Conservation (phyloP, 2,329 filamentous ascomycete genomes). For the Colletotrichum higginsianum region DNA sequence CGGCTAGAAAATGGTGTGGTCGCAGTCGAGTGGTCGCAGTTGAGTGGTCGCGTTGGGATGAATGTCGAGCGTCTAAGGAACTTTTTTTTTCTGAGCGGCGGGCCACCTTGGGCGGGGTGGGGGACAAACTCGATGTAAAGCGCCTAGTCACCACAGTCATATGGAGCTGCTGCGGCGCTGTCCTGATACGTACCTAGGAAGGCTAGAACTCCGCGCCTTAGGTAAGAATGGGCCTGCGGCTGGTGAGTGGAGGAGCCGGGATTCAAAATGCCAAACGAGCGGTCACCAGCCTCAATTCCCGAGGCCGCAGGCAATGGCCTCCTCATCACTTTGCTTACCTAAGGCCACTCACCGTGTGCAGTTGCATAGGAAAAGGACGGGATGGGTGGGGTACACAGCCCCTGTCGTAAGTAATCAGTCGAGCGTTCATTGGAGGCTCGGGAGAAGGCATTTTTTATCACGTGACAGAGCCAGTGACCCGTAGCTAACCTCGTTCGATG, state of each 20-base stretch:
- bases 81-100: constrained; percentile 40
- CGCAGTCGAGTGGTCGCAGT: constrained; percentile 8
- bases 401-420: constrained; percentile 37
- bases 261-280: constrained; percentile 9
- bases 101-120: constrained; percentile 41
- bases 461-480: constrained; percentile 38
- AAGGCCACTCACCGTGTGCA: neutral
- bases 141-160: constrained; percentile 40
- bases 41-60: constrained; percentile 23
- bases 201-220: constrained; percentile 29
- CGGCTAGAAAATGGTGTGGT: constrained; percentile 13
- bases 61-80: constrained; percentile 27
- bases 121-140: constrained; percentile 38
- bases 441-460: constrained; percentile 22
- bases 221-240: constrained; percentile 24
- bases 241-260: neutral
- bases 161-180: constrained; percentile 24
- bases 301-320: neutral
- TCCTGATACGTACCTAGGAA: neutral
- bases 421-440: constrained; percentile 36
- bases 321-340: constrained; percentile 27
- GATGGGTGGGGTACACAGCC: constrained; percentile 17
- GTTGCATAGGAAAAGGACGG: neutral
- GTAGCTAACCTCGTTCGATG: constrained; percentile 43
- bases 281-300: constrained; percentile 8